Evolutionary conservation across 2,329 filamentous ascomycete genomes (phyloP).

Genomic region (Penicillium sp.): DNA sequence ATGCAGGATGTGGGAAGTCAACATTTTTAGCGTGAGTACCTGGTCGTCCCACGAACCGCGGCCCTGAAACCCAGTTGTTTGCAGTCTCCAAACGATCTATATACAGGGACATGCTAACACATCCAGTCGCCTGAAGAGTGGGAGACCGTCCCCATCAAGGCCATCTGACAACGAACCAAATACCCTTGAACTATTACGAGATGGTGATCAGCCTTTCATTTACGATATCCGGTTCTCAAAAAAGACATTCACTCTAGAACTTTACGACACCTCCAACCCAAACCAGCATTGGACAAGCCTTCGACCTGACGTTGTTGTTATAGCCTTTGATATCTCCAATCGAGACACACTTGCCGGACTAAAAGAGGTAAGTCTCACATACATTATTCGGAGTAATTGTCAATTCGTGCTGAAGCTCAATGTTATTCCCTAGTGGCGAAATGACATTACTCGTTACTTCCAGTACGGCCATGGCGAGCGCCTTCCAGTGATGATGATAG

Average conservation of each 20-base stretch:
- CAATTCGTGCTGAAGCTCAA: not conserved
- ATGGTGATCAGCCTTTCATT: constrained; percentile 57
- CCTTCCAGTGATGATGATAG: constrained; percentile 58
- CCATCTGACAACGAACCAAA: constrained; percentile 30
- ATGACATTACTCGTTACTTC: constrained; percentile 50
- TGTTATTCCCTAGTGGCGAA: constrained; percentile 38
- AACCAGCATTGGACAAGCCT: constrained; percentile 56
- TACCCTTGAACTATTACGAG: constrained; percentile 47
- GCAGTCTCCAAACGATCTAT: not conserved
- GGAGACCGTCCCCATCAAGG: constrained; percentile 1
- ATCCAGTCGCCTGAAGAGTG: constrained; percentile 22
- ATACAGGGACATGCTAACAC: not conserved
- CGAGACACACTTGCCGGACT: constrained; percentile 51
- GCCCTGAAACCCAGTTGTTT: not conserved
- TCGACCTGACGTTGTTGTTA: constrained; percentile 53
- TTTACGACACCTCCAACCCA: constrained; percentile 57
- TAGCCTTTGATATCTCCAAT: constrained; percentile 59
- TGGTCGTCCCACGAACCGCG: too few relatives aligned
- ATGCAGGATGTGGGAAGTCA: constrained; percentile 60
- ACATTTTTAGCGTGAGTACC: constrained; percentile 59
- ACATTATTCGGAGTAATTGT: too few relatives aligned
- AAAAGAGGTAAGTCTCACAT: constrained; percentile 31
- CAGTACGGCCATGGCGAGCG: constrained; percentile 44
- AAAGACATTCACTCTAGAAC: constrained; percentile 54
- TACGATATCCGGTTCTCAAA: constrained; percentile 59